Base-by-base conservation (phyloP, 345 rosid genomes). In the Populus pruinosa region DNA sequence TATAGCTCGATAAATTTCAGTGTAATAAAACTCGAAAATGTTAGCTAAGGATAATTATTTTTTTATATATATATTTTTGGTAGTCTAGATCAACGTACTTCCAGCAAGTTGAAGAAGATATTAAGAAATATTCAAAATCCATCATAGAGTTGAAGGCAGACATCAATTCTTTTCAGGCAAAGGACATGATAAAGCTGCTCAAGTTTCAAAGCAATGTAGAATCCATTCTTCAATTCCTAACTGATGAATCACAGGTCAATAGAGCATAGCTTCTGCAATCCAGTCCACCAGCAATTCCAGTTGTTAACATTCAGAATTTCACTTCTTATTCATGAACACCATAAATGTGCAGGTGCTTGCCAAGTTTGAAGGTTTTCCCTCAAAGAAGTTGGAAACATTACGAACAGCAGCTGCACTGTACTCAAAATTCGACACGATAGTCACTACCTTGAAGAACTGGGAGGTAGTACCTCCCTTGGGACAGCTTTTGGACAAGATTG, bases 361-460 rank as follows among this genome's bases (percentile, higher is more conserved):
- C 43, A 79, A 68, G 73, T 73, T 79, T 62, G 78, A 79, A 64
- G 81, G 73, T 61, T 79, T 79, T 35, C 82, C 82, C 17, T 43
- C 72, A 39, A 79, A 79, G 70, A 79, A 79, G 64, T 4, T 79
- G 78, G 82, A 79, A 79, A 62, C 74, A 41, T 53, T 74, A 38
- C 43, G 82, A 53, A 21, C 62, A 69, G 78, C 82, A 50, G 78
- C 82, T 38, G 67, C 82, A 56, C 64, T 74, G 69, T 69, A 69
- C 74, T 73, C 64, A n/a, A 79, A 74, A 47, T 74, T 79, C 11
- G 56, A 79, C 41, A 41, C 47, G 5, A 68, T 68, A 4, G 27
- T 73, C 44, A 67, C 35, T 4, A 69, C 76, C 36, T 69, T 79
- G 69, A 74, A 61, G 62, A 43, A 69, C 23, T 79, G 82, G 82